Evolutionary conservation across 208 protist species (phyloP).

Genomic region (Leishmania mexicana): DNA sequence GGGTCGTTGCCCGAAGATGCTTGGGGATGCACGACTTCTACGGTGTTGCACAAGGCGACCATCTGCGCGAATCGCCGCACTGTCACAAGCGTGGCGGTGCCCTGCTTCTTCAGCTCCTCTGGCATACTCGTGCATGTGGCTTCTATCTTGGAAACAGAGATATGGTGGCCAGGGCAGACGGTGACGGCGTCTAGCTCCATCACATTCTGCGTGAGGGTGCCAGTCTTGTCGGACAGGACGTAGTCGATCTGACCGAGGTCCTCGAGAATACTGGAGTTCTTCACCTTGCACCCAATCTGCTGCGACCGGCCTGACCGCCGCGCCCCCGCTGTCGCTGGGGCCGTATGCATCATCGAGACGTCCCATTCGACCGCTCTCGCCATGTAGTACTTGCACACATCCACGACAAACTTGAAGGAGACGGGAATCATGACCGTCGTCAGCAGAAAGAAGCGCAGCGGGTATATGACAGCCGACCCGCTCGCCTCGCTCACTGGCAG

Average conservation of each 20-base stretch:
- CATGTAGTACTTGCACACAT: conserved; percentile 96
- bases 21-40: conserved; percentile 51
- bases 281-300: conserved; percentile 55
- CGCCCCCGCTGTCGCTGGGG: conserved; percentile 2
- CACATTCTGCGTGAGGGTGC: conserved; percentile 95
- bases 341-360: conserved; percentile 73
- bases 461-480: conserved; percentile 77
- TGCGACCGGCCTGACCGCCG: not conserved
- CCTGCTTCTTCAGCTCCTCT: not conserved
- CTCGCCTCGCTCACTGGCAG: conserved; percentile 33
- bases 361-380: conserved; percentile 93
- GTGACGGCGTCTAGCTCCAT: conserved; percentile 88
- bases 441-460: conserved; percentile 94
- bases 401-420: conserved; percentile 96
- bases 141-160: conserved; percentile 18
- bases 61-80: conserved; percentile 61
- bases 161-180: conserved; percentile 32
- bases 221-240: conserved; percentile 96
- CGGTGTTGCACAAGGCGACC: conserved; percentile 91
- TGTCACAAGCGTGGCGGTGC: conserved; percentile 4
- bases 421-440: conserved; percentile 98
- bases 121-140: conserved; percentile 5
- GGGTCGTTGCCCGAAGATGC: not conserved
- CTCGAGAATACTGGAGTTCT: conserved; percentile 92
- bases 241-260: conserved; percentile 96